Evolutionary conservation across 2,329 filamentous ascomycete species (phyloP), one percentile per base, ranked within the genome.

Genomic region (Nannizziopsis barbatae): DNA sequence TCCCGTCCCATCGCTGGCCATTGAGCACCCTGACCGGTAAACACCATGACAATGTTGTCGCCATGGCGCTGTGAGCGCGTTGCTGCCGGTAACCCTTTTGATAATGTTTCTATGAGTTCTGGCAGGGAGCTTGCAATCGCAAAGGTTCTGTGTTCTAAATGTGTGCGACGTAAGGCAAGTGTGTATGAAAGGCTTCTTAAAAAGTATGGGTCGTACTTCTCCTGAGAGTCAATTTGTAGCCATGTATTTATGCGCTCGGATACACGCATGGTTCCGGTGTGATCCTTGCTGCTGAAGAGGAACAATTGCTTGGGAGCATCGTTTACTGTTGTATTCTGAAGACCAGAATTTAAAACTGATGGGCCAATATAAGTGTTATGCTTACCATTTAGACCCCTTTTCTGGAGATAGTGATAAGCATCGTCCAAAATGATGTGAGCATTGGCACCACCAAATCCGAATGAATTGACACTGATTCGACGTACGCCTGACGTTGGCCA

Each of bases 1-100:
- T 57, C 47, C 7, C 46, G 20, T 4, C 55, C 55, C 56, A 57
- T 57, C 12, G 17, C 41, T 10, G 18, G 17, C 47, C 50, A 56
- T 31, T 57, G 54, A 1, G 55, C 51, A 4, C 55, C 55, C 33
- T 57, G 55, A 3, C 55, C 55, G 7, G 52, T 57, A 35, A 57
- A 57, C 12, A 56, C 45, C 7, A 46, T 39, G 8, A 14, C 27
- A n/a, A n/a, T n/a, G n/a, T n/a, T n/a, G n/a, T n/a, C n/a, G n/a
- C n/a, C n/a, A n/a, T n/a, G n/a, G n/a, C n/a, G n/a, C n/a, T n/a
- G n/a, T n/a, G n/a, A n/a, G n/a, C n/a, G n/a, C n/a, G n/a, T n/a
- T n/a, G n/a, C n/a, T n/a, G n/a, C n/a, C n/a, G n/a, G n/a, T 3
- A 49, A 11, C 22, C 7, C 22, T 3, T 3, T 3, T 7, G 22